These are phyloP conservation scores for Trichoderma breve DNA, from an alignment of 2,329 filamentous ascomycete genomes.

Conservation along the genomic window DNA sequence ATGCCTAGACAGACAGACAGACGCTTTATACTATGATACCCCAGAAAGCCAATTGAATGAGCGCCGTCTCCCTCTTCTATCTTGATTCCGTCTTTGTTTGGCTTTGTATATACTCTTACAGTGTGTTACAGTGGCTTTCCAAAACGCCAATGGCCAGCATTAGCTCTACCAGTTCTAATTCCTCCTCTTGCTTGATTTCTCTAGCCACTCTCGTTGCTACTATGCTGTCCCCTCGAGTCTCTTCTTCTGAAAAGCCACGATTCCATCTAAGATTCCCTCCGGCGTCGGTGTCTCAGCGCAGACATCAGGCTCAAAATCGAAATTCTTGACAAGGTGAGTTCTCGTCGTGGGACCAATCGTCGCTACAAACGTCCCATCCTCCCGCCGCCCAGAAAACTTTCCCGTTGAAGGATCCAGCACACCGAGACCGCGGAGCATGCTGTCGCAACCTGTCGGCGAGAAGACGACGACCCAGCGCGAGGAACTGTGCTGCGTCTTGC, in stretches of 20 bases:
- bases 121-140: not conserved
- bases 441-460: slow-evolving; percentile 63
- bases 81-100: not conserved
- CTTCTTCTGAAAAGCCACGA: slow-evolving; percentile 41
- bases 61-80: not conserved
- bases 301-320: slow-evolving; percentile 70
- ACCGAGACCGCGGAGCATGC: slow-evolving; percentile 54
- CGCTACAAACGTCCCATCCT: slow-evolving; percentile 62
- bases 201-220: not conserved
- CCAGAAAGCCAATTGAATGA: not conserved
- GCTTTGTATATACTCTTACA: not conserved
- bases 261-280: slow-evolving; percentile 70
- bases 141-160: not conserved
- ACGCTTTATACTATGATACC: slow-evolving; percentile 15
- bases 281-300: slow-evolving; percentile 80
- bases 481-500: slow-evolving; percentile 33
- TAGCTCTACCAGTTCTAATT: not conserved
- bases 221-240: not conserved
- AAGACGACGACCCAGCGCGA: slow-evolving; percentile 74
- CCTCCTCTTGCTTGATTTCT: not conserved
- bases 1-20: not conserved
- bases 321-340: slow-evolving; percentile 64
- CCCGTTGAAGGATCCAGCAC: slow-evolving; percentile 48
- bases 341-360: slow-evolving; percentile 94
- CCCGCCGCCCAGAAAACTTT: slow-evolving; percentile 33